A percentile compares a stretch with the other conserved stretches of the same genome.
phyloP scores from a whole-genome alignment of 768 basidiomycete species.

The Thelephora aurantiotincta region DNA sequence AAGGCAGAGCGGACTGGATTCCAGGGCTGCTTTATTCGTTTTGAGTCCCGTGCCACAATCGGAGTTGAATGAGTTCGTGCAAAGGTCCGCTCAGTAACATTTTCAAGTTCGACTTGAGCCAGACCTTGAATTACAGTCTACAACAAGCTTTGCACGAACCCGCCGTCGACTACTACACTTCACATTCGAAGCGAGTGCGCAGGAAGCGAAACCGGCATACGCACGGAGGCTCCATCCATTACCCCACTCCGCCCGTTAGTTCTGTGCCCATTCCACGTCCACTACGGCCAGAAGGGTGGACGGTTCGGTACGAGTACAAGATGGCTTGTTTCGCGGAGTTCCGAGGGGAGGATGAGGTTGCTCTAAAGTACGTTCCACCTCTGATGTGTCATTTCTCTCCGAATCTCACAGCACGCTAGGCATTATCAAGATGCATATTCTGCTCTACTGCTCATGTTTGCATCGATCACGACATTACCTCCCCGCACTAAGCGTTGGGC shows the following conservation, averaged over 20 bases:
- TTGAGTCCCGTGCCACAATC: slow-evolving; percentile 80
- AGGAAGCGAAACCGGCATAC: slow-evolving; percentile 80
- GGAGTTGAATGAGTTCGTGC: slow-evolving; percentile 83
- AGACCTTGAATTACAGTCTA: slow-evolving; percentile 30
- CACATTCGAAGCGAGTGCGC: slow-evolving; percentile 84
- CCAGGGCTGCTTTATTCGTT: slow-evolving; percentile 86
- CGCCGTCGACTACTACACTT: slow-evolving; percentile 85
- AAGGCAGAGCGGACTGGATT: slow-evolving; percentile 78
- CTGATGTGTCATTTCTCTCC: slow-evolving; percentile 5
- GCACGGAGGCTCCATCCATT: slow-evolving; percentile 36
- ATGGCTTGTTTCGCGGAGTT: slow-evolving; percentile 96
- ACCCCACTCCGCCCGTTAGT: slow-evolving; percentile 50
- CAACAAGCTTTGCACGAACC: slow-evolving; percentile 83
- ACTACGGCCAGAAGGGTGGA: slow-evolving; percentile 82
- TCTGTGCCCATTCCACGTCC: slow-evolving; percentile 47
- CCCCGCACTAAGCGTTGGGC: slow-evolving; percentile 97
- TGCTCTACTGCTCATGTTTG: slow-evolving; percentile 76
- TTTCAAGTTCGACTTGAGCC: background rate
- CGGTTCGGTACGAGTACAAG: slow-evolving; percentile 94
- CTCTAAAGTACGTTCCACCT: slow-evolving; percentile 56
- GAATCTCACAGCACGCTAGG: slow-evolving; percentile 25
- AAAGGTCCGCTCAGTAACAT: slow-evolving; percentile 32
- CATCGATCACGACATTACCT: slow-evolving; percentile 71
- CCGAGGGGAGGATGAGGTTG: slow-evolving; percentile 82
- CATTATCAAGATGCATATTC: slow-evolving; percentile 93